Evolutionary conservation across 352 stramenopile genomes (phyloP), one percentile per base, ranked within the genome.

Genomic region (Hyaloperonospora arabidopsidis): DNA sequence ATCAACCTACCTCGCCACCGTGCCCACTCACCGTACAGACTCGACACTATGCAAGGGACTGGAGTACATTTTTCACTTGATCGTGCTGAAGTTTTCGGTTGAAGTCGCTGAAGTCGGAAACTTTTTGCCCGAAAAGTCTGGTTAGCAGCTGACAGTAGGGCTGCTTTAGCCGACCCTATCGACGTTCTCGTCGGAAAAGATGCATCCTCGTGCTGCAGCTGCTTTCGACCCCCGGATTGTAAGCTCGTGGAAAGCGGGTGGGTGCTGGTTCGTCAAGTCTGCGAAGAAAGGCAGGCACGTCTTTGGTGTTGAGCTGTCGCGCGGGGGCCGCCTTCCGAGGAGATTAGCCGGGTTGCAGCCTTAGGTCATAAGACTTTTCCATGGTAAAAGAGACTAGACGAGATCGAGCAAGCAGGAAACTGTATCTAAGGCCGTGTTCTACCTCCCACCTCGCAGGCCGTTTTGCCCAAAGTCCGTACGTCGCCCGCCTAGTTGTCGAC

Each of bases 221-320:
- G 47, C 47, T 44, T 2, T 21, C 14, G 21, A 13, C 21, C 18
- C 18, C 43, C 11, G 11, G 18, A n/a, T 39, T 49, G 11, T 10
- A 22, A 40, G 11, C 6, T 40, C 34, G 34, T 45, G 25, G 22
- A 35, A 28, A 19, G 25, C 41, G 47, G n/a, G 45, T 47, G 40
- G 25, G 47, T 7, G 12, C 35, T 36, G 5, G 19, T 49, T 62
- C 43, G 56, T 65, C 61, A 59, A 66, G 52, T 18, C 35, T 28
- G 43, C 57, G 38, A 66, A 63, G 57, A 54, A 57, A 61, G 46
- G 35, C 19, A 66, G 47, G 56, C 52, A 64, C 60, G 60, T 61
- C 60, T 38, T 44, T 39, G 41, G 48, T 49, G 61, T 69, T 43
- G 61, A 66, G 61, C 57, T 59, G 61, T 69, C 57, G 61, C 52